phyloP scores from a whole-genome alignment of 2,329 filamentous ascomycete genomes.

The Davidsoniella virescens region DNA sequence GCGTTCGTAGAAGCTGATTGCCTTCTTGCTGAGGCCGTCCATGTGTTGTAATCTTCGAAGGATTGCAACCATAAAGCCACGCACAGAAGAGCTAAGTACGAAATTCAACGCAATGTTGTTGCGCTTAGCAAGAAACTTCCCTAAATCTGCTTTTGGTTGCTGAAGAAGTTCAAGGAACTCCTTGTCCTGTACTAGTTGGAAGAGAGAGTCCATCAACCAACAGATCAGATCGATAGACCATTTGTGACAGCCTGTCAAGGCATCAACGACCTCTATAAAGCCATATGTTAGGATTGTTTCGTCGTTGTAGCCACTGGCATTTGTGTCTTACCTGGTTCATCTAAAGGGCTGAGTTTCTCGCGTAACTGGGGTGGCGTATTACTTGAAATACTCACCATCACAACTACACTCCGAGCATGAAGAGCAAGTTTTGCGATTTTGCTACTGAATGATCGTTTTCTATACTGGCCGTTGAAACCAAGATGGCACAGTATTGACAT shows the following conservation, averaged over 20 bases:
- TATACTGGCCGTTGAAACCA: conserved; percentile 50
- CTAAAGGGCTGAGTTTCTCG: conserved; percentile 40
- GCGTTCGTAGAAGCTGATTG: conserved; percentile 34
- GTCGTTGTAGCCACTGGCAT: too few species aligned
- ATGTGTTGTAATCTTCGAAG: conserved; percentile 48
- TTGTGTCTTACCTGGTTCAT: conserved; percentile 34
- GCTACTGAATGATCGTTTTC: conserved; percentile 46
- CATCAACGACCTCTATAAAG: conserved; percentile 48
- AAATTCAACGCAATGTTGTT: conserved; percentile 45
- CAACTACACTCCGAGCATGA: conserved; percentile 55
- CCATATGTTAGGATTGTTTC: neutral
- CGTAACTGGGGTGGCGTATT: conserved; percentile 37
- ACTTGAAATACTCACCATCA: conserved; percentile 48
- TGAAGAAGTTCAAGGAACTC: conserved; percentile 35
- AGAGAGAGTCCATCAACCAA: conserved; percentile 44
- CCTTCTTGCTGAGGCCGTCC: conserved; percentile 30
- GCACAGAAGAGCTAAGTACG: conserved; percentile 56
- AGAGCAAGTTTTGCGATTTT: conserved; percentile 62
- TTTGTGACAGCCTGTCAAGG: conserved; percentile 55
- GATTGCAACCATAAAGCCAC: conserved; percentile 53
- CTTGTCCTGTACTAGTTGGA: conserved; percentile 35
- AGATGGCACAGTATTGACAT: conserved; percentile 67
- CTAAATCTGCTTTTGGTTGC: conserved; percentile 29
- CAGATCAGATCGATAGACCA: conserved; percentile 62
- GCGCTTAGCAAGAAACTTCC: conserved; percentile 33